Evolutionary conservation across 1,139 yeast species (phyloP), one percentile per base, ranked within the genome.

Genomic region (Suhomyces maxii): DNA sequence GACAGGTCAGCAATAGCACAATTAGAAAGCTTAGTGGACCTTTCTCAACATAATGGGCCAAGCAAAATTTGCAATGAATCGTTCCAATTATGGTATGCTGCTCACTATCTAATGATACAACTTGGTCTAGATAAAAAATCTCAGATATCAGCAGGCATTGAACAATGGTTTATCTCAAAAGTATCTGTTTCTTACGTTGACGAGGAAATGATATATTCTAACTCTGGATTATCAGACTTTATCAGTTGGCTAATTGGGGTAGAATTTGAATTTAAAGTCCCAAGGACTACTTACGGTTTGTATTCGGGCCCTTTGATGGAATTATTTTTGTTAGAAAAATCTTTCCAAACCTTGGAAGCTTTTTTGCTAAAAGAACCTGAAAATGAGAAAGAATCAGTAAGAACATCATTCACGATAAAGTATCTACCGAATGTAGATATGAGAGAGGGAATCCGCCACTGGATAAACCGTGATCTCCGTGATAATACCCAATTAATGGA

Each of bases 1-100:
- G 83, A 80, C 42, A 63, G 62, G 11, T 61, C 75, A 0, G 53
- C 80, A 6, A 46, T 67, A 1, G 76, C 71, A 34, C 80, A 77
- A 53, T 60, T 82, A 26, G 77, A 76, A 39, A 76, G 74, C 31
- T 46, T 81, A 2, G 64, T 79, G 36, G 86, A 82, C 37, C 60
- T 79, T 11, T 66, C 87, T 0, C 84, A 80, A 37, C 67, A 82
- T 1, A 78, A 76, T 56, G 91, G 91, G 0, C 91, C 93, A 0
- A 57, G 62, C 1, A 33, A 48, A 1, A 47, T 83, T 1, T 67
- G 72, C 43, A 65, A 75, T 39, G 79, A 75, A 45, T 68, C 86
- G 7, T 65, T 81, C 39, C 55, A 60, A 13, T 80, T 84, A 49
- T 85, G 91, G 90, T 61, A 69, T 44, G 56, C 71, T 0, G 53